These are phyloP conservation scores for Spathaspora arborariae DNA, from an alignment of 805 yeast species.

Conservation along the genomic window DNA sequence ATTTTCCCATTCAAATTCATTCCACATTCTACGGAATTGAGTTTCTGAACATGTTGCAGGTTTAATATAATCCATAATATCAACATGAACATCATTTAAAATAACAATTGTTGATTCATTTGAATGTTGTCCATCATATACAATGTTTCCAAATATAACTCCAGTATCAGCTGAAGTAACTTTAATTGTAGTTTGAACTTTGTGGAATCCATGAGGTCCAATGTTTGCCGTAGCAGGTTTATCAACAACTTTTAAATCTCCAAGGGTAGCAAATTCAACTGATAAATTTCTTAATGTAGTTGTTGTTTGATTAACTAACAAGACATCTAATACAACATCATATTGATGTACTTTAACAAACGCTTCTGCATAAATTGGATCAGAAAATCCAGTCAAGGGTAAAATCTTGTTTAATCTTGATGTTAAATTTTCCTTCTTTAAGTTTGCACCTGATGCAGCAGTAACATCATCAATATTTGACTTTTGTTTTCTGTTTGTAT, in stretches of 20 bases:
- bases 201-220: slow-evolving; percentile 97
- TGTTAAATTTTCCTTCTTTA: slow-evolving; percentile 55
- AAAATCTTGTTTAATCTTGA: slow-evolving; percentile 85
- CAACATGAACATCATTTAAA: slow-evolving; percentile 90
- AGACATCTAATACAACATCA: slow-evolving; percentile 90
- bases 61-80: slow-evolving; percentile 94
- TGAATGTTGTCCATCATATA: slow-evolving; percentile 94
- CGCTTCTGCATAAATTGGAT: slow-evolving; percentile 97
- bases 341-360: slow-evolving; percentile 94
- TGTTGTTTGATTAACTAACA: slow-evolving; percentile 91
- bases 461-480: slow-evolving; percentile 53
- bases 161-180: slow-evolving; percentile 98
- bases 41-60: slow-evolving; percentile 90
- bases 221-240: slow-evolving; percentile 84
- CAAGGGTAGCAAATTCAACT: slow-evolving; percentile 93
- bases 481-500: slow-evolving; percentile 21
- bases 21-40: slow-evolving; percentile 97
- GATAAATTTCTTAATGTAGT: slow-evolving; percentile 85
- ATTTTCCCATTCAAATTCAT: slow-evolving; percentile 99
- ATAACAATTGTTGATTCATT: slow-evolving; percentile 87
- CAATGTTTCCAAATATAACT: slow-evolving; percentile 94
- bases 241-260: slow-evolving; percentile 93
- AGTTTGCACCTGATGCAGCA: slow-evolving; percentile 46
- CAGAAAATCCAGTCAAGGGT: slow-evolving; percentile 96
- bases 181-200: slow-evolving; percentile 81